Base-by-base conservation (phyloP, 2,329 filamentous ascomycete genomes). In the Pseudogymnoascus sp. region DNA sequence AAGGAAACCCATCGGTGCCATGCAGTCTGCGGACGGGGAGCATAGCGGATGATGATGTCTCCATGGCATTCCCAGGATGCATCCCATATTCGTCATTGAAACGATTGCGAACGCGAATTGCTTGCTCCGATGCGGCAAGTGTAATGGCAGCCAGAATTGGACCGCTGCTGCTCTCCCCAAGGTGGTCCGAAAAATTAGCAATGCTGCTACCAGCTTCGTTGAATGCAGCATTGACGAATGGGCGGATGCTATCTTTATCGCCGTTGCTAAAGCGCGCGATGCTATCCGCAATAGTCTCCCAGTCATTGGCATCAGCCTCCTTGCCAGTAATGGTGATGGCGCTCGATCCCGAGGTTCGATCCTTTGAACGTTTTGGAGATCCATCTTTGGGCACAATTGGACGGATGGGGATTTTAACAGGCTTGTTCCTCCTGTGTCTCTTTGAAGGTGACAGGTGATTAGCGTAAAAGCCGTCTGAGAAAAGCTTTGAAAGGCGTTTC, bases 201-300 rank as follows among this genome's bases (percentile, higher is more conserved):
- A 72, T 67, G 48, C 70, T 72, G 55, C 69, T 71, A 15, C 67
- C 67, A 35, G 70, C 65, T 58, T 64, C 64, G 6, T 65, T 40
- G 27, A 68, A 64, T 27, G 59, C 60, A 7, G 65, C 64, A 21
- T 64, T 65, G 58, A 67, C 60, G 13, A 48, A 29, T n/a, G 40
- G 59, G 10, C 64, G 39, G n/a, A 59, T 61, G 12, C 35, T 62
- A 10, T 36, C 35, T n/a, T 62, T 39, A 15, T 39, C 48, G 2
- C n/a, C n/a, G 8, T 55, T 55, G 29, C 29, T 55, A 18, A 15
- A 33, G 2, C 45, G 31, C 9, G 31, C 33, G 9, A 52, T 62
- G 45, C 69, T 71, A 8, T 69, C 68, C 25, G 63, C 67, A 12
- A 72, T 67, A 4, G 71, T 72, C 59, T 72, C 69, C 71, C 71